Evolutionary conservation across 202 grass and related monocot genomes (phyloP).

Genomic region (Setaria italica): DNA sequence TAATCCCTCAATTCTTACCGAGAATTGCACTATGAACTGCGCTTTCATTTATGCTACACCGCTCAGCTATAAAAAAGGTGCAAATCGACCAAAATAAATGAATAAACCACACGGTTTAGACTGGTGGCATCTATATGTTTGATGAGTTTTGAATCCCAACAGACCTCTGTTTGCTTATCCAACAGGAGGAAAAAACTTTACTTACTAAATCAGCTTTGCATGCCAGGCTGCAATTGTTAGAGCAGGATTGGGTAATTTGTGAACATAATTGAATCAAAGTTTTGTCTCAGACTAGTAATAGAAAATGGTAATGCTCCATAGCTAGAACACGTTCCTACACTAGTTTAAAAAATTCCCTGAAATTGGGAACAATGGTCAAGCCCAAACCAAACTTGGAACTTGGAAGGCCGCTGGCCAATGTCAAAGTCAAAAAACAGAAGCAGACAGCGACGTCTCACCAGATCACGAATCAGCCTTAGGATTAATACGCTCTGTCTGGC

Average conservation of each 20-base stretch:
- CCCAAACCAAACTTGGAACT: neutral
- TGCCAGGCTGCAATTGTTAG: neutral
- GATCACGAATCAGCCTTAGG: neutral
- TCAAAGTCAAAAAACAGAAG: neutral
- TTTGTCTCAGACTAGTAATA: constrained; percentile 1
- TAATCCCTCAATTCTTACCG: too few relatives aligned
- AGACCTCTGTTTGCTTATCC: too few relatives aligned
- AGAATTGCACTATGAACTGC: too few relatives aligned
- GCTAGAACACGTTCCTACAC: neutral
- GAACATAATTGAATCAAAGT: neutral
- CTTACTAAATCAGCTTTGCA: neutral
- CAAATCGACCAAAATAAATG: too few relatives aligned
- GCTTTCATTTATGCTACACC: too few relatives aligned
- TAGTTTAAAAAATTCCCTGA: neutral
- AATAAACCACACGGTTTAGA: too few relatives aligned
- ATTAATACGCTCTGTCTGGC: neutral
- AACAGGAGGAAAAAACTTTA: neutral
- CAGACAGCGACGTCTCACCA: constrained; percentile 7
- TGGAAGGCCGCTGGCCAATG: neutral
- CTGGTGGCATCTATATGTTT: too few relatives aligned
- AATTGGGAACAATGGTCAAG: neutral
- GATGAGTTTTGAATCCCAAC: too few relatives aligned
- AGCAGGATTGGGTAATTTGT: constrained; percentile 1
- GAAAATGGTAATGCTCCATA: neutral
- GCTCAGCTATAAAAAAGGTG: too few relatives aligned